A percentile compares a stretch with the other conserved stretches of the same genome.
phyloP scores from a whole-genome alignment of 129 eudicot genomes.

The Kitagawia praeruptora region DNA sequence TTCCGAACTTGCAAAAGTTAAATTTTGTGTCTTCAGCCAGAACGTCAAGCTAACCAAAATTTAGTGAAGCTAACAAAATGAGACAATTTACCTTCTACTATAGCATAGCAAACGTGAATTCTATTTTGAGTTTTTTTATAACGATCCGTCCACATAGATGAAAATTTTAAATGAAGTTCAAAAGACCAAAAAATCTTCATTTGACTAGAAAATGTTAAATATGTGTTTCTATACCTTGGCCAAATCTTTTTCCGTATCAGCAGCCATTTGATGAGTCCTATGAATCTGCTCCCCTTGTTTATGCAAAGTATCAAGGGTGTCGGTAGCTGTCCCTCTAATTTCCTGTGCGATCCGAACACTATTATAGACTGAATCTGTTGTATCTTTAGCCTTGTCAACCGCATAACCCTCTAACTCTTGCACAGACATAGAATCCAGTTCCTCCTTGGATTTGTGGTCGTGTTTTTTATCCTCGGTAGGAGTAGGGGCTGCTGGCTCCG shows the following conservation, averaged over 20 bases:
- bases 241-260: slow-evolving; percentile 69
- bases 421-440: slow-evolving; percentile 57
- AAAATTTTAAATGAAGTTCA: not conserved
- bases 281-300: slow-evolving; percentile 93
- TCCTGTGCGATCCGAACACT: slow-evolving; percentile 75
- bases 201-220: not conserved
- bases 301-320: slow-evolving; percentile 81
- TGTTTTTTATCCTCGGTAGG: slow-evolving; percentile 27
- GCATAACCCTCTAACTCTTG: slow-evolving; percentile 87
- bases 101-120: not conserved
- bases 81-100: not conserved
- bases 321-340: slow-evolving; percentile 53
- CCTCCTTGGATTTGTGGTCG: slow-evolving; percentile 28
- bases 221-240: slow-evolving; percentile 40
- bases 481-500: slow-evolving; percentile 38
- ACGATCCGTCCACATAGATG: not conserved
- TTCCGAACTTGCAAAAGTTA: not conserved
- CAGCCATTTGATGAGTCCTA: slow-evolving; percentile 76
- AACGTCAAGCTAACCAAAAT: not conserved
- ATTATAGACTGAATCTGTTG: slow-evolving; percentile 64
- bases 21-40: not conserved
- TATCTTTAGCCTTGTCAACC: slow-evolving; percentile 57
- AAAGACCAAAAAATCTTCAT: not conserved
- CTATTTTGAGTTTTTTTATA: too few species aligned
- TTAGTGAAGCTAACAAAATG: not conserved